Evolutionary conservation across 2,329 filamentous ascomycete genomes (phyloP), one percentile per base, ranked within the genome.

Genomic region (Cercospora sesami): DNA sequence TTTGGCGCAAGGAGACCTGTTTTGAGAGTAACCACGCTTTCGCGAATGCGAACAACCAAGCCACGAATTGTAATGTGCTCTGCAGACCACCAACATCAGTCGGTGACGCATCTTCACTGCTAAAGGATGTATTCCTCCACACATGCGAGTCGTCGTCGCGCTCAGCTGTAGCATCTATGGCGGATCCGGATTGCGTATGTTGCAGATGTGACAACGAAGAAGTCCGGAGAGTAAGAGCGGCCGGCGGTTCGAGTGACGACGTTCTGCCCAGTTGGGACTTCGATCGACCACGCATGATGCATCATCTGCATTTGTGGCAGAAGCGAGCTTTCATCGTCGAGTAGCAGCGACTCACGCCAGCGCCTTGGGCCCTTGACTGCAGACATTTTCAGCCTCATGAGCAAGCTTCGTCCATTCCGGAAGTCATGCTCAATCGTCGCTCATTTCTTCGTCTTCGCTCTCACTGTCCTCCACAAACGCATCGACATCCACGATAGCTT

Each of bases 401-500:
- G 14, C 48, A 12, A 53, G 14, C 48, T 16, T 53, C 16, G 23
- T 26, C 14, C 21, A 10, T 5, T 12, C 23, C 16, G 23, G 12
- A 28, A n/a, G 12, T 5, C 48, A 26, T 28, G 48, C 55, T 59
- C 55, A 59, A 59, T 62, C 62, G 12, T 64, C 51, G n/a, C 48
- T 64, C 48, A 58, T 64, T 8, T 64, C 62, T 39, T 64, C 62
- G 33, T 64, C 51, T n/a, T 53, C 75, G 12, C 87, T 87, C 78
- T 90, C 91, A 16, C 51, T 64, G 63, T 87, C 86, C 69, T 90
- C 87, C 6, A 90, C 80, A 73, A 97, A 97, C 0, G 91, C 93
- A 1, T 89, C 85, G 5, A 89, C 86, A 78, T 92, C 90, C 63
- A 95, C 91, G 1, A 89, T 85, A 74, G 85, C 86, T 63, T 87